These are phyloP conservation scores for Blastobotrys malaysiensis DNA, from an alignment of 1,139 yeast species.

Conservation along the genomic window DNA sequence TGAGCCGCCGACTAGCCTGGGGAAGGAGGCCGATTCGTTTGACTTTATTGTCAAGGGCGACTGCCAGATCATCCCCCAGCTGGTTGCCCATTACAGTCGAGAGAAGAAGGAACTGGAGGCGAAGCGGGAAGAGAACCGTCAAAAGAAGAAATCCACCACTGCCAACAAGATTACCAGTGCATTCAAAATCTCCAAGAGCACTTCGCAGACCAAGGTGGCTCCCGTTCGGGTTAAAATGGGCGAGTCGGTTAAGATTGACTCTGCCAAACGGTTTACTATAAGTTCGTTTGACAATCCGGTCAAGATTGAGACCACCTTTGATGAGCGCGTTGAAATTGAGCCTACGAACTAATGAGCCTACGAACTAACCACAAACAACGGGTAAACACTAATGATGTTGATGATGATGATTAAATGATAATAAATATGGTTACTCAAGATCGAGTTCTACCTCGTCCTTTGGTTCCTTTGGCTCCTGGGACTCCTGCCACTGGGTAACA, in stretches of 20 bases:
- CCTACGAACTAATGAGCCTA: too few species aligned
- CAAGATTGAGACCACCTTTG: too few species aligned
- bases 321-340: too few species aligned
- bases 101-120: conserved; percentile 15
- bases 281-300: too few species aligned
- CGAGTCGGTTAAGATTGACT: background rate
- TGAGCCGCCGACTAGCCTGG: conserved; percentile 45
- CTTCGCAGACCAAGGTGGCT: background rate
- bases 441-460: conserved; percentile 64
- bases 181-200: conserved; percentile 14
- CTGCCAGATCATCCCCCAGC: conserved; percentile 46
- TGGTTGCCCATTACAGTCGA: conserved; percentile 32
- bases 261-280: background rate
- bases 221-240: background rate
- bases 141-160: too few species aligned
- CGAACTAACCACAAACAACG: too few species aligned
- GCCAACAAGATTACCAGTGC: conserved; percentile 12
- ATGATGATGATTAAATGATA: background rate
- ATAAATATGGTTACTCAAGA: conserved; percentile 31
- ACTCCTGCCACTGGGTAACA: conserved; percentile 95
- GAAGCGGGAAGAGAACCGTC: conserved; percentile 14
- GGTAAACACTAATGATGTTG: too few species aligned
- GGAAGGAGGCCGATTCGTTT: conserved; percentile 44
- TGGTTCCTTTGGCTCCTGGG: conserved; percentile 96
- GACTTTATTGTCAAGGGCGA: conserved; percentile 56